These are phyloP conservation scores for Crithidia sp. DNA, from an alignment of 208 protist species.

Conservation along the genomic window DNA sequence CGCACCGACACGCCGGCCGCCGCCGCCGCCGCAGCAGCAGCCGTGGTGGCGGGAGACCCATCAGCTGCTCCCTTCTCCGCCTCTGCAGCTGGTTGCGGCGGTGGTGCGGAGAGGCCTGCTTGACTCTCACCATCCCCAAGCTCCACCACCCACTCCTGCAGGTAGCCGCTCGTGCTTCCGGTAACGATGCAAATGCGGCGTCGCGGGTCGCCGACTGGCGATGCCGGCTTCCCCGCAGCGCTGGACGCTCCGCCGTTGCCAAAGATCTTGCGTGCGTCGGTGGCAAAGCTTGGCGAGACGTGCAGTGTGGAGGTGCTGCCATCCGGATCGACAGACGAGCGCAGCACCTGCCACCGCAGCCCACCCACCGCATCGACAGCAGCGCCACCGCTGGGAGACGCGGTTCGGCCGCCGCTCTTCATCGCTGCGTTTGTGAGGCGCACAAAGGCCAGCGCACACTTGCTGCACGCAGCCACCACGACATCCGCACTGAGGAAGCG, in stretches of 20 bases:
- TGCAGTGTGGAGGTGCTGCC: slow-evolving; percentile 32
- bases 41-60: neutral
- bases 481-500: slow-evolving; percentile 22
- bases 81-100: too few species aligned
- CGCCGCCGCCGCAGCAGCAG: neutral
- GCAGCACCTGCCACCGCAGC: slow-evolving; percentile 17
- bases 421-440: neutral
- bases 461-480: slow-evolving; percentile 25
- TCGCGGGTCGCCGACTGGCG: neutral
- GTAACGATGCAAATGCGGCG: slow-evolving; percentile 35
- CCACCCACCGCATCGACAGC: slow-evolving; percentile 1
- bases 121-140: slow-evolving; percentile 4
- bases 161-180: slow-evolving; percentile 64
- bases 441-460: slow-evolving; percentile 24
- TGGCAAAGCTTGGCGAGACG: slow-evolving; percentile 19
- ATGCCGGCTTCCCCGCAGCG: neutral
- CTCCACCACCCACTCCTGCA: slow-evolving; percentile 52
- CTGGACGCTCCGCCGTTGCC: neutral
- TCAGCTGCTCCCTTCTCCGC: too few species aligned
- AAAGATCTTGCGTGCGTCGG: slow-evolving; percentile 4
- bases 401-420: neutral
- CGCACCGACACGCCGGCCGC: slow-evolving; percentile 11
- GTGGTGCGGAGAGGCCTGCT: neutral
- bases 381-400: neutral
- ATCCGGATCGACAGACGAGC: slow-evolving; percentile 24